Conservation (phyloP, 192 early-diverging fungal species). For the Umbelopsis sp. region DNA sequence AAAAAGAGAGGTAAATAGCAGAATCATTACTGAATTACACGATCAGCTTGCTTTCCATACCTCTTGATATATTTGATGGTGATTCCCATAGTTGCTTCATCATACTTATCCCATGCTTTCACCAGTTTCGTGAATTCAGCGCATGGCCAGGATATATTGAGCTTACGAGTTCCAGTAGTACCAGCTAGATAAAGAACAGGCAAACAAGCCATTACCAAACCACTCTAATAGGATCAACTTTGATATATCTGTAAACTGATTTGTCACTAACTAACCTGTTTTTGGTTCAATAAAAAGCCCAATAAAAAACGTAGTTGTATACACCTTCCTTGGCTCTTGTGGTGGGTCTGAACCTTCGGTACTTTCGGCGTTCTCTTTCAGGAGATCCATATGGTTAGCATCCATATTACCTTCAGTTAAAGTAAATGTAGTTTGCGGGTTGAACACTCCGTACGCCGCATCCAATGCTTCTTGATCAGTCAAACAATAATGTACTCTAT, state of each 20-base stretch:
- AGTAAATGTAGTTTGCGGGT: constrained; percentile 39
- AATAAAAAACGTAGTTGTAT: constrained; percentile 88
- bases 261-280: constrained; percentile 39
- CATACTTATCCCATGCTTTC: constrained; percentile 79
- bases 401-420: constrained; percentile 36
- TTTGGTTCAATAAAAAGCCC: constrained; percentile 72
- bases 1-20: background rate
- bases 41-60: constrained; percentile 24
- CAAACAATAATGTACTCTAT: constrained; percentile 63
- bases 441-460: constrained; percentile 66
- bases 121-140: constrained; percentile 83
- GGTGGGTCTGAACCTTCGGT: constrained; percentile 23
- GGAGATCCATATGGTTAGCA: constrained; percentile 23
- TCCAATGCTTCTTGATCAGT: constrained; percentile 68
- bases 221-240: background rate
- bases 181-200: constrained; percentile 27
- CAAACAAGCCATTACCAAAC: background rate
- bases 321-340: constrained; percentile 45
- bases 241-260: background rate
- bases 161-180: constrained; percentile 52
- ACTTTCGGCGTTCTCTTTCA: constrained; percentile 29
- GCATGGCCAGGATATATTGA: constrained; percentile 84
- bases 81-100: constrained; percentile 68
- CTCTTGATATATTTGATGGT: constrained; percentile 59
- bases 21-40: background rate